Evolutionary conservation across 169 alveolate genomes (phyloP).

Genomic region (Cryptosporidium ryanae): DNA sequence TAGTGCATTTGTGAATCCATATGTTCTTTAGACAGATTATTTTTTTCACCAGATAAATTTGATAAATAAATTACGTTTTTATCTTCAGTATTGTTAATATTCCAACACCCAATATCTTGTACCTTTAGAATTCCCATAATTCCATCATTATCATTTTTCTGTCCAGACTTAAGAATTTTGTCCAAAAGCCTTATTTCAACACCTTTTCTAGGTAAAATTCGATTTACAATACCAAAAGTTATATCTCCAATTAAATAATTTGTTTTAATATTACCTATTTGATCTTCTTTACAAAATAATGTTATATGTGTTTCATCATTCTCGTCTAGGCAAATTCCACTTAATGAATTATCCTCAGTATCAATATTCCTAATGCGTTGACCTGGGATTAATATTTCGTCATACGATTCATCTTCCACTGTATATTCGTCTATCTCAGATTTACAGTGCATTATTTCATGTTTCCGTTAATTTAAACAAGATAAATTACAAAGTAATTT

Average conservation of each 20-base stretch:
- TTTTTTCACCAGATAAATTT: background rate
- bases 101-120: constrained; percentile 72
- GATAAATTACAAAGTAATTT: too few relatives aligned
- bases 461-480: too few relatives aligned
- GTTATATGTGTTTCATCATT: constrained; percentile 29
- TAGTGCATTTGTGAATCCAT: constrained; percentile 37
- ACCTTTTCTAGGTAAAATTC: constrained; percentile 64
- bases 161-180: constrained; percentile 21
- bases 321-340: constrained; percentile 30
- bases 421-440: too few relatives aligned
- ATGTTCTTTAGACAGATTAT: constrained; percentile 33
- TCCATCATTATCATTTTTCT: constrained; percentile 35
- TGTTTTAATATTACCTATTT: constrained; percentile 1
- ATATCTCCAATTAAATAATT: constrained; percentile 18
- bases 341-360: background rate
- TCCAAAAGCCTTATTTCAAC: constrained; percentile 50
- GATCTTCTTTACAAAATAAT: constrained; percentile 35
- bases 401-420: too few relatives aligned
- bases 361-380: background rate
- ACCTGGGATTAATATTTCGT: constrained; percentile 39
- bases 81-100: constrained; percentile 21
- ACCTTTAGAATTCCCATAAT: constrained; percentile 35
- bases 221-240: constrained; percentile 36
- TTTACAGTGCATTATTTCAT: too few relatives aligned
- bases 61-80: background rate